Conservation (phyloP, 2,329 filamentous ascomycete genomes). For the Apiospora koreana region DNA sequence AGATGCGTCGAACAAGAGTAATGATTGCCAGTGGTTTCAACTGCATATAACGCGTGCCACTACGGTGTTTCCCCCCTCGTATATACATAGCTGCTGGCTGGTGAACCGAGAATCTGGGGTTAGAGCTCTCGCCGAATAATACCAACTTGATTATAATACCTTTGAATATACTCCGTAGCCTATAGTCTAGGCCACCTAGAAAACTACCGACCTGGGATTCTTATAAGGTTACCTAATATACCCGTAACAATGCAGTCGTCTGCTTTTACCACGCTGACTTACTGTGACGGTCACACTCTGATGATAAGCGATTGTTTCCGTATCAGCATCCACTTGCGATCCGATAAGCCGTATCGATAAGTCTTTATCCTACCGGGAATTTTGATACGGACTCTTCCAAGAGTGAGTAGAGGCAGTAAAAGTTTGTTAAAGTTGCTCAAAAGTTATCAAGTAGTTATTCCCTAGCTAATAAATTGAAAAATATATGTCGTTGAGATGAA, state of each 20-base stretch:
- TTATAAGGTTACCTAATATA: neutral
- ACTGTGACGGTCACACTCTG: neutral
- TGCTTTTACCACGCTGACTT: too few species aligned
- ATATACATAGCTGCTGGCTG: neutral
- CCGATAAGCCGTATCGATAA: constrained; percentile 7
- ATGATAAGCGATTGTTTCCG: neutral
- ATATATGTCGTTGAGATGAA: neutral
- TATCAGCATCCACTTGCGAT: neutral
- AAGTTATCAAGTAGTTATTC: neutral
- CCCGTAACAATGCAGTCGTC: too few species aligned
- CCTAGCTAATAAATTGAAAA: neutral
- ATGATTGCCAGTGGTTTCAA: neutral
- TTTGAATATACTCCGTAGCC: too few species aligned
- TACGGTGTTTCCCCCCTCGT: neutral
- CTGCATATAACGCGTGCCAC: too few species aligned
- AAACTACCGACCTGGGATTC: too few species aligned
- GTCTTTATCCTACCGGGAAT: neutral
- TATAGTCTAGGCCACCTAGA: too few species aligned
- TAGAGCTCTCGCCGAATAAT: neutral
- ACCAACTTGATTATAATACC: neutral
- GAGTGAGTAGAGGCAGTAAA: neutral
- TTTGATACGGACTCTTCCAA: neutral
- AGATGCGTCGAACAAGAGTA: neutral
- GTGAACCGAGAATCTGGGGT: neutral
- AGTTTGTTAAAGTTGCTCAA: neutral